Conservation (phyloP, 179 eudicot species). For the Silene coronaria region DNA sequence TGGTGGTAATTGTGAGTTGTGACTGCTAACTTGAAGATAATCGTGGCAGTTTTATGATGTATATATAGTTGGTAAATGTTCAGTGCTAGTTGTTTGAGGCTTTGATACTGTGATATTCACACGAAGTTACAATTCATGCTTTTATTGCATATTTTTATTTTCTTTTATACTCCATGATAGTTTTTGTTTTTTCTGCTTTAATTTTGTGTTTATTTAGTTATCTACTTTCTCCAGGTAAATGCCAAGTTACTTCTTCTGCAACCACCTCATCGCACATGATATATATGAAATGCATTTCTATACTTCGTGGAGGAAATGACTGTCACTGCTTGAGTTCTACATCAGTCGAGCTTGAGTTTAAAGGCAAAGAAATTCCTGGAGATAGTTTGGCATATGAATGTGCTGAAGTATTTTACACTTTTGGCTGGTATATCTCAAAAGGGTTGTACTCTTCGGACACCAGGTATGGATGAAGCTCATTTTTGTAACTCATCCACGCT, state of each 20-base stretch:
- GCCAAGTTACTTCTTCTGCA: constrained; percentile 35
- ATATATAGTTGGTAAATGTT: neutral
- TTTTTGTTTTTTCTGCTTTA: neutral
- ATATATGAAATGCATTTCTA: constrained; percentile 48
- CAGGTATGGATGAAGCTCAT: constrained; percentile 40
- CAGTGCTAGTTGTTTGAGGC: constrained; percentile 3
- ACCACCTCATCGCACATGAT: constrained; percentile 44
- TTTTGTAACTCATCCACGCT: neutral
- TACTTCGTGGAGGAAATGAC: constrained; percentile 50
- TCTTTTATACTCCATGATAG: neutral
- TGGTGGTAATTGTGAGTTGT: neutral
- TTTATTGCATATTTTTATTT: neutral
- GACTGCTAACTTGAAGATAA: neutral
- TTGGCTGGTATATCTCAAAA: constrained; percentile 56
- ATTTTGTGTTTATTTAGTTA: neutral
- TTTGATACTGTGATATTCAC: neutral
- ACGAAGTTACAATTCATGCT: neutral
- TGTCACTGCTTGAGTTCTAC: constrained; percentile 34
- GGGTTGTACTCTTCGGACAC: constrained; percentile 30
- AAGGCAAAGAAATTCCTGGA: constrained; percentile 45
- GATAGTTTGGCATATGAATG: constrained; percentile 59
- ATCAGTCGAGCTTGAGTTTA: constrained; percentile 35
- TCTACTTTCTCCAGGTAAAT: constrained; percentile 46
- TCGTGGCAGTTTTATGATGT: neutral
- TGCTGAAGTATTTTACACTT: constrained; percentile 54